Evolutionary conservation across 2,329 filamentous ascomycete species (phyloP), one percentile per base, ranked within the genome.

Genomic region (Xenoacremonium recifei): DNA sequence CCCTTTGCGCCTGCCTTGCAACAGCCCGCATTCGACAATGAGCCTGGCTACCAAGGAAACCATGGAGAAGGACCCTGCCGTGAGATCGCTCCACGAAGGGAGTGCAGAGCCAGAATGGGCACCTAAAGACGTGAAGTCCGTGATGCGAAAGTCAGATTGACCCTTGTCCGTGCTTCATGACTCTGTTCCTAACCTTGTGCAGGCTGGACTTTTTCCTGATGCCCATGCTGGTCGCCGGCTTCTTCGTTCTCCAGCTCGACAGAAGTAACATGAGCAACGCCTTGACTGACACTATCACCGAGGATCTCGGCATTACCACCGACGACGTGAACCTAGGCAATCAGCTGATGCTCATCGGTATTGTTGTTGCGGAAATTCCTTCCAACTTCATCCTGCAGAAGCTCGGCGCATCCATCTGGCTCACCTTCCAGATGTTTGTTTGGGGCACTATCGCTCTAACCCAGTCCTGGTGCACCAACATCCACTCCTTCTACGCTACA

Each of bases 271-370:
- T 74, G 41, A 62, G 66, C 40, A 75, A 72, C n/a, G 74, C 73
- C 6, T 48, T 77, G 7, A 77, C 73, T 3, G 73, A 75, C 29
- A 69, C 66, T 11, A 68, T 77, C 37, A 66, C 70, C 6, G 46
- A 64, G 11, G 73, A 77, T 39, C 61, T 77, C 1, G 58, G 62
- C 12, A 71, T 78, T 39, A 71, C 65, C 0, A 71, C 73, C 13
- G 67, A 74, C 47, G 66, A 76, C 29, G 68, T 76, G 44, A 77
- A 77, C 27, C 54, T 74, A 5, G 74, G 74, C 5, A 66, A 70
- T 5, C 71, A 74, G 44, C 59, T 77, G 34, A 61, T 74, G 15
- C 68, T 66, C 0, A 61, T 68, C 3, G 72, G 71, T 0, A 75
- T 76, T n/a, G 67, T 76, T 13, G 50, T 76, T 5, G 62, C 65